Evolutionary conservation across 768 basidiomycete genomes (phyloP).

Genomic region (Agrocybe praecox): DNA sequence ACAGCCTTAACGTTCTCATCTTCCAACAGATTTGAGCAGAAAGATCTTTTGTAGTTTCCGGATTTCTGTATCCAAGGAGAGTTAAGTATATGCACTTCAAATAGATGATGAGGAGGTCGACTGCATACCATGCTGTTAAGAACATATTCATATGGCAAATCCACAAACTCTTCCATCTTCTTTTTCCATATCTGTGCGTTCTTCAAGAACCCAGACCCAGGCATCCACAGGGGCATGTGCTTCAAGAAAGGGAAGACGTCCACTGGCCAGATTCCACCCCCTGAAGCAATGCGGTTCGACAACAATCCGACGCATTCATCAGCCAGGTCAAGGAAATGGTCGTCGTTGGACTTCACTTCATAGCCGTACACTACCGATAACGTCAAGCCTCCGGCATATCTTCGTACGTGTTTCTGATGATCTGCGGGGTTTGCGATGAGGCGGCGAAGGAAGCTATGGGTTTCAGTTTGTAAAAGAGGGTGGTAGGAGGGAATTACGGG

Average conservation of each 20-base stretch:
- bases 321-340: constrained; percentile 41
- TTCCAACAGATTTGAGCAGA: constrained; percentile 59
- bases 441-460: constrained; percentile 55
- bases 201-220: constrained; percentile 66
- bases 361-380: constrained; percentile 68
- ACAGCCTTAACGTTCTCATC: constrained; percentile 36
- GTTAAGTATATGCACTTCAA: constrained; percentile 12
- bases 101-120: neutral
- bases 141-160: constrained; percentile 62
- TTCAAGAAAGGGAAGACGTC: constrained; percentile 53
- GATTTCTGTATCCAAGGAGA: constrained; percentile 34
- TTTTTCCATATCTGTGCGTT: constrained; percentile 65
- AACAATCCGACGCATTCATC: constrained; percentile 46
- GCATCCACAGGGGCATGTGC: constrained; percentile 65
- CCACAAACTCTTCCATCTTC: constrained; percentile 64
- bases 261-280: constrained; percentile 51
- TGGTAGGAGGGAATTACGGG: constrained; percentile 57
- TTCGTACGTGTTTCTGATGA: constrained; percentile 38
- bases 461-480: constrained; percentile 58
- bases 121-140: constrained; percentile 56
- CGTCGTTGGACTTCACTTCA: constrained; percentile 35
- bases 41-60: constrained; percentile 39
- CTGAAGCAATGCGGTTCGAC: constrained; percentile 41
- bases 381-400: constrained; percentile 63
- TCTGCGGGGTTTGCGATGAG: constrained; percentile 47